A percentile compares a stretch with the other conserved stretches of the same genome.
Evolutionary conservation across 163 green algal species (phyloP).

Genomic region (Scenedesmus sp.): DNA sequence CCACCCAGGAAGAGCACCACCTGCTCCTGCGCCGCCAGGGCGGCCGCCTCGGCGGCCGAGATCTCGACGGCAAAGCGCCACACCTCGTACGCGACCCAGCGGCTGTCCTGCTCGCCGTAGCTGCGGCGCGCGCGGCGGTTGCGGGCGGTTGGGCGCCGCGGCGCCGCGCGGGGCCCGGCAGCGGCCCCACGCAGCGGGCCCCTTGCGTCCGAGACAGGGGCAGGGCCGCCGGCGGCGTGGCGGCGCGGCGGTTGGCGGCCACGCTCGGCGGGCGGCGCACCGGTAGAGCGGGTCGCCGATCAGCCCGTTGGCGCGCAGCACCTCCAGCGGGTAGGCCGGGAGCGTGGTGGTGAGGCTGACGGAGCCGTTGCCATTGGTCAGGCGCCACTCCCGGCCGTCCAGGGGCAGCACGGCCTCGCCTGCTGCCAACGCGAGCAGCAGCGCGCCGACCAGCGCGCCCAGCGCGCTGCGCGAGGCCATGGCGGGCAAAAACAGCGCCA

Average conservation of each 20-base stretch:
- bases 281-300: slow-evolving; percentile 68
- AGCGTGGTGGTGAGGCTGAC: neutral
- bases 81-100: slow-evolving; percentile 69
- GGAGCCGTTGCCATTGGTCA: slow-evolving; percentile 21
- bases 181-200: neutral
- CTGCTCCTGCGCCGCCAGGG: slow-evolving; percentile 8
- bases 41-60: neutral
- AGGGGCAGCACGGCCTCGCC: slow-evolving; percentile 13
- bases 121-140: slow-evolving; percentile 49
- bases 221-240: neutral
- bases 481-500: no score
- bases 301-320: slow-evolving; percentile 45
- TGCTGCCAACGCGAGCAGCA: slow-evolving; percentile 13
- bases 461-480: no score
- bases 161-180: neutral
- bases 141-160: no score
- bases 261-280: slow-evolving; percentile 34
- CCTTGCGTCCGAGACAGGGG: neutral
- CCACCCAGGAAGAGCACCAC: slow-evolving; percentile 64
- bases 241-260: neutral
- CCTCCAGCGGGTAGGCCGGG: slow-evolving; percentile 55
- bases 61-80: slow-evolving; percentile 69
- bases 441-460: no score
- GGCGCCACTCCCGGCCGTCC: neutral
- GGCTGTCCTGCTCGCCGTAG: slow-evolving; percentile 69